Evolutionary conservation across 2,329 filamentous ascomycete species (phyloP), one percentile per base, ranked within the genome.

Genomic region (Colletotrichum sojae): DNA sequence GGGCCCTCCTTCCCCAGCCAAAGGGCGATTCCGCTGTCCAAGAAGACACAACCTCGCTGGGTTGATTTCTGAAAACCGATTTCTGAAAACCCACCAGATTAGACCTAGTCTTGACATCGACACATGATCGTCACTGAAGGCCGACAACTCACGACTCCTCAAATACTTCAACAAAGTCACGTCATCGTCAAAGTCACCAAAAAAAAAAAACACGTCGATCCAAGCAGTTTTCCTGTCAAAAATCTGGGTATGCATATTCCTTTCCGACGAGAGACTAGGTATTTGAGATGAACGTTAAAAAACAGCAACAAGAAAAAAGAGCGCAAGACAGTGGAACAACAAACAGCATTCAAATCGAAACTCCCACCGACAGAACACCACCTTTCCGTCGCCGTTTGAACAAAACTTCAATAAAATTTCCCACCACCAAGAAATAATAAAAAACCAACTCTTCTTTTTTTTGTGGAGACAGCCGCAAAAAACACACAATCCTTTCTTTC

Each of bases 391-490:
- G 54, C 62, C 62, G 31, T 22, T 40, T 40, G 56, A 54, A 25
- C 22, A 25, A 25, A 25, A 25, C 22, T 25, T 25, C 22, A 25
- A 25, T 5, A 25, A 49, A 58, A 48, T 18, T 22, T 56, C 49
- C 45, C 54, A 48, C 49, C 67, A 56, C 72, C 73, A 72, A 74
- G 61, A 74, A 73, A 71, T 71, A n/a, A 49, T 18, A 49, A 49
- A 3, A 3, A 49, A 18, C 69, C 57, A 55, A 52, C 55, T 36
- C 62, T 49, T 67, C 27, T 67, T 69, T 69, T 68, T 64, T 67
- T 52, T 25, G 22, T 25, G 52, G 15, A 69, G 31, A 36, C 31
- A 36, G 31, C 31, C 31, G 31, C 31, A 20, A 49, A 48, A 48
- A 46, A 40, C 13, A 43, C 4, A 20, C n/a, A 49, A 49, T 39